Conservation (phyloP, 495 filamentous ascomycete species). For the Hypoxylon cercidicola region DNA sequence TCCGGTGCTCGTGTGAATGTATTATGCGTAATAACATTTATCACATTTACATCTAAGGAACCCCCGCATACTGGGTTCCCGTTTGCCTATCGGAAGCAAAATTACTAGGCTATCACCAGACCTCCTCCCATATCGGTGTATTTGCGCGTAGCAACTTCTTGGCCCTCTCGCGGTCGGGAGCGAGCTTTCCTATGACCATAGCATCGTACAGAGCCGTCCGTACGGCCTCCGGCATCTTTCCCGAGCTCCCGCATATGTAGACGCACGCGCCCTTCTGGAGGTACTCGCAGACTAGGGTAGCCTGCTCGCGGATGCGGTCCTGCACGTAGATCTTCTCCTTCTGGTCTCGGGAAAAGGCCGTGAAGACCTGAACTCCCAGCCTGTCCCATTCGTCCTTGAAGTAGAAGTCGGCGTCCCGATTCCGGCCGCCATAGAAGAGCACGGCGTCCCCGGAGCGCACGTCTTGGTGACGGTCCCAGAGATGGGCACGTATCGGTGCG, state of each 20-base stretch:
- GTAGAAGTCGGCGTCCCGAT: constrained; percentile 76
- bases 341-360: constrained; percentile 81
- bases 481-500: constrained; percentile 83
- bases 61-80: no score
- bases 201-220: constrained; percentile 81
- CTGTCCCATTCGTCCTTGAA: constrained; percentile 78
- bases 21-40: no score
- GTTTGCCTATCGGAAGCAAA: no score
- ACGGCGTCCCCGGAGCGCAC: constrained; percentile 46
- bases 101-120: constrained; percentile 47
- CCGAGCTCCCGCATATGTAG: constrained; percentile 85
- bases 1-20: no score
- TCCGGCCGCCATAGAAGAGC: constrained; percentile 86
- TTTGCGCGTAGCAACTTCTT: constrained; percentile 42
- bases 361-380: constrained; percentile 62
- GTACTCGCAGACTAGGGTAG: constrained; percentile 64
- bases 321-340: constrained; percentile 88
- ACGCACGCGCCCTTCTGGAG: constrained; percentile 54
- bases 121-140: constrained; percentile 58
- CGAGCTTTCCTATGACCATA: constrained; percentile 55
- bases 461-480: constrained; percentile 69
- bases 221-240: constrained; percentile 89
- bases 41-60: no score
- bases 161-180: constrained; percentile 40
- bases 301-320: constrained; percentile 75